phyloP scores from a whole-genome alignment of 2,329 filamentous ascomycete genomes.

The Endothia cerciana region DNA sequence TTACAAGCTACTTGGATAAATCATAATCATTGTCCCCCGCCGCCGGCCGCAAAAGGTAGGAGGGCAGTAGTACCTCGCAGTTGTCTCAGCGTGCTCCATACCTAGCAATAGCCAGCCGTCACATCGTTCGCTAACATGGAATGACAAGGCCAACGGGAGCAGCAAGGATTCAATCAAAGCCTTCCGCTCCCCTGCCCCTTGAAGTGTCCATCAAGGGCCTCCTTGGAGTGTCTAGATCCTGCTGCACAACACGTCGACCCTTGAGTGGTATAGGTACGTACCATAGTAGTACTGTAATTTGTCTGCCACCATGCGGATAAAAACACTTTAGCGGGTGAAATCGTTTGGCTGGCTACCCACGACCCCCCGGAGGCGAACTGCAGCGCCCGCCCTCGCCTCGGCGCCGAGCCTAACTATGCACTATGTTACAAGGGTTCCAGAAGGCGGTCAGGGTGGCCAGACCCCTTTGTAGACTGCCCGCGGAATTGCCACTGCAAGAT shows the following conservation, averaged over 20 bases:
- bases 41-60: not conserved
- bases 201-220: too few species aligned
- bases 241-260: too few species aligned
- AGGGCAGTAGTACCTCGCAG: not conserved
- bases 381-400: not conserved
- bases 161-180: too few species aligned
- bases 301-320: too few species aligned
- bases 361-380: not conserved
- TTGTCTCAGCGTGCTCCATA: too few species aligned
- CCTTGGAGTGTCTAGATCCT: too few species aligned
- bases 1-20: not conserved
- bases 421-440: not conserved
- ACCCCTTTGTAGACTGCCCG: not conserved
- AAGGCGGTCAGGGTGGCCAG: not conserved
- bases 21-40: not conserved
- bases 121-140: too few species aligned
- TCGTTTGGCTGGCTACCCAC: not conserved
- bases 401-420: not conserved
- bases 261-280: too few species aligned
- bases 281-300: too few species aligned
- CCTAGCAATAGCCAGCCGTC: too few species aligned
- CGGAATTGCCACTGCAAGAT: not conserved
- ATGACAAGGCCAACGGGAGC: too few species aligned
- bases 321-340: not conserved
- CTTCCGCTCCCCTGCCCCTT: too few species aligned